Evolutionary conservation across 2,329 filamentous ascomycete species (phyloP).

Genomic region (Malbranchea cinnamomea): DNA sequence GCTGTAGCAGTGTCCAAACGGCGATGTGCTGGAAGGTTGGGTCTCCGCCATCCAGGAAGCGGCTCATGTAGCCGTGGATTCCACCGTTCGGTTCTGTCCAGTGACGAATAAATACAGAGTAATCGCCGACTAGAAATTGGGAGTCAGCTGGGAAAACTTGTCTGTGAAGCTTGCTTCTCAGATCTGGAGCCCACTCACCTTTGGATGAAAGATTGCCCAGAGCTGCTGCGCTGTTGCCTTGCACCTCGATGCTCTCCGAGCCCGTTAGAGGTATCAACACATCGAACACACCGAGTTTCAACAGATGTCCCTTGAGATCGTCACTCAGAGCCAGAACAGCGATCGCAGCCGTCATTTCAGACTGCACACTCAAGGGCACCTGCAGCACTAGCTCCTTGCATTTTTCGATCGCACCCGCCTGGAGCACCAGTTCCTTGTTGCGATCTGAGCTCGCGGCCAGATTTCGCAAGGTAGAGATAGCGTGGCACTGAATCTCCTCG

Average conservation of each 20-base stretch:
- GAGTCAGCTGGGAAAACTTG: too few relatives aligned
- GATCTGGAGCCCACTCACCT: slow-evolving; percentile 41
- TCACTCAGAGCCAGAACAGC: slow-evolving; percentile 91
- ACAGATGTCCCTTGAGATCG: slow-evolving; percentile 79
- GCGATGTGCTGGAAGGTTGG: slow-evolving; percentile 98
- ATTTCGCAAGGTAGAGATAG: slow-evolving; percentile 91
- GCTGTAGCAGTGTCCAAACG: slow-evolving; percentile 91
- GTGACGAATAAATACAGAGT: slow-evolving; percentile 86
- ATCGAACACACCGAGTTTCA: slow-evolving; percentile 89
- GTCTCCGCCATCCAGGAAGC: slow-evolving; percentile 87
- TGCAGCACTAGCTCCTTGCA: slow-evolving; percentile 94
- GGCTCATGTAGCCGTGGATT: slow-evolving; percentile 85
- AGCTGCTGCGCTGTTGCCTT: slow-evolving; percentile 93
- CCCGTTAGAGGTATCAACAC: slow-evolving; percentile 90
- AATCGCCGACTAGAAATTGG: slow-evolving; percentile 74
- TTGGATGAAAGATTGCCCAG: slow-evolving; percentile 94
- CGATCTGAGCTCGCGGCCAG: slow-evolving; percentile 91
- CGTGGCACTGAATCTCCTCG: slow-evolving; percentile 97
- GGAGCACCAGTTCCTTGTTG: slow-evolving; percentile 94
- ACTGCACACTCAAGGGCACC: slow-evolving; percentile 87
- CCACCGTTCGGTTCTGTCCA: slow-evolving; percentile 88
- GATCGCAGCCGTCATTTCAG: slow-evolving; percentile 99
- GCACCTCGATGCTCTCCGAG: slow-evolving; percentile 91
- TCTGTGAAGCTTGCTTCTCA: not conserved
- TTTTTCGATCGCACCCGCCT: slow-evolving; percentile 93